Evolutionary conservation across 2,329 filamentous ascomycete species (phyloP), one percentile per base, ranked within the genome.

Genomic region (Fusarium miscanthi): DNA sequence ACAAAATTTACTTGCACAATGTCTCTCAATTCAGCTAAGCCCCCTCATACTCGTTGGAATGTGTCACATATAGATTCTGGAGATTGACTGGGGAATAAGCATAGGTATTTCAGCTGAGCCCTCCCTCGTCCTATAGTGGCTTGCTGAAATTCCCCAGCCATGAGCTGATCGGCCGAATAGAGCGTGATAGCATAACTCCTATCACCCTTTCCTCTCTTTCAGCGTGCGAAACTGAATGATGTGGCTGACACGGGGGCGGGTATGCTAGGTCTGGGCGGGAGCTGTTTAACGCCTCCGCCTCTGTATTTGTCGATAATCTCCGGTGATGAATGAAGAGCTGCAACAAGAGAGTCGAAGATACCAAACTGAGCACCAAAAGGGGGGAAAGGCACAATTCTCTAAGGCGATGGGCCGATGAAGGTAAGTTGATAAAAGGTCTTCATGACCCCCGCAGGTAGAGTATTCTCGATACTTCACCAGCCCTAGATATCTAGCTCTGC

Each of bases 111-210:
- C 35, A 59, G 59, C 59, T 58, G 23, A 23, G 23, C 5, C n/a
- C 48, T 59, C 27, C 48, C 33, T 40, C 59, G 40, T 21, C 40
- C 41, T 3, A 61, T 40, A 27, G 54, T 63, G 54, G 60, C 60
- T 43, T 51, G 38, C 60, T 63, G 60, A 51, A 60, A 63, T 63
- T 51, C 60, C 49, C 42, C 40, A 38, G 59, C 54, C 43, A 31
- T 54, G 54, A 27, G 17, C 37, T 48, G 38, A 25, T 37, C 37
- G 35, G 25, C 23, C 10, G 21, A n/a, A 25, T 23, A 13, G 13
- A 31, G 23, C 23, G 23, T 25, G 23, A 25, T 25, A 25, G 23
- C 23, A 25, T 25, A 27, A 6, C 6, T 3, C 23, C 40, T 21
- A 40, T 56, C 31, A n/a, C 8, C 11, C 38, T 45, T 35, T 38